These are phyloP conservation scores for Erysimum cheiranthoides DNA, from an alignment of 345 rosid species.

Conservation along the genomic window DNA sequence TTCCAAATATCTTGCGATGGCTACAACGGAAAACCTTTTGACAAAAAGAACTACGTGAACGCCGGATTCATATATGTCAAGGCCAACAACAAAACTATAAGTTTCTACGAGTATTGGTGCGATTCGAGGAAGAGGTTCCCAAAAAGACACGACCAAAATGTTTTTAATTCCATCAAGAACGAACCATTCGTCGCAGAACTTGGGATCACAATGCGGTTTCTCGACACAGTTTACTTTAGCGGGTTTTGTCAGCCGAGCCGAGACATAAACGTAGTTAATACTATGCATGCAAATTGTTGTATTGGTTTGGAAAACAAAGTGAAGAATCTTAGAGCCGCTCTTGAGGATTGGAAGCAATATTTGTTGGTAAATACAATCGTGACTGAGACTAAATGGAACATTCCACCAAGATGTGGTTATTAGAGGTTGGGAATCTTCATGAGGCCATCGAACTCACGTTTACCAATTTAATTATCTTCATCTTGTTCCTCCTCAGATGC, in stretches of 20 bases:
- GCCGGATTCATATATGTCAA: constrained; percentile 69
- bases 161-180: constrained; percentile 60
- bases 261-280: constrained; percentile 59
- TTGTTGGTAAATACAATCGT: constrained; percentile 29
- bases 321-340: constrained; percentile 53
- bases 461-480: too few relatives aligned
- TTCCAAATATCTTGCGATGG: constrained; percentile 78
- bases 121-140: constrained; percentile 50
- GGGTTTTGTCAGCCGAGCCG: constrained; percentile 65
- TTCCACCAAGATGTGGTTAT: constrained; percentile 29
- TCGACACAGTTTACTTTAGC: constrained; percentile 63
- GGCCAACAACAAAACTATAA: constrained; percentile 50
- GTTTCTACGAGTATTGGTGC: constrained; percentile 68
- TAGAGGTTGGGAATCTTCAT: background rate
- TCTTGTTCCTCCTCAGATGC: too few relatives aligned
- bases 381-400: constrained; percentile 28
- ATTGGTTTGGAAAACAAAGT: constrained; percentile 59
- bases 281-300: constrained; percentile 85
- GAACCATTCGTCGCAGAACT: constrained; percentile 40
- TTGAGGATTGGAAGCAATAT: constrained; percentile 63
- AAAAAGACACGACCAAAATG: constrained; percentile 68
- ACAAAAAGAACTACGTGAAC: constrained; percentile 50
- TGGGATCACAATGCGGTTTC: constrained; percentile 51
- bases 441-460: background rate
- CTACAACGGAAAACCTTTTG: constrained; percentile 48